These are phyloP conservation scores for Micromonas pusilla DNA, from an alignment of 139 green algal genomes.

Conservation along the genomic window DNA sequence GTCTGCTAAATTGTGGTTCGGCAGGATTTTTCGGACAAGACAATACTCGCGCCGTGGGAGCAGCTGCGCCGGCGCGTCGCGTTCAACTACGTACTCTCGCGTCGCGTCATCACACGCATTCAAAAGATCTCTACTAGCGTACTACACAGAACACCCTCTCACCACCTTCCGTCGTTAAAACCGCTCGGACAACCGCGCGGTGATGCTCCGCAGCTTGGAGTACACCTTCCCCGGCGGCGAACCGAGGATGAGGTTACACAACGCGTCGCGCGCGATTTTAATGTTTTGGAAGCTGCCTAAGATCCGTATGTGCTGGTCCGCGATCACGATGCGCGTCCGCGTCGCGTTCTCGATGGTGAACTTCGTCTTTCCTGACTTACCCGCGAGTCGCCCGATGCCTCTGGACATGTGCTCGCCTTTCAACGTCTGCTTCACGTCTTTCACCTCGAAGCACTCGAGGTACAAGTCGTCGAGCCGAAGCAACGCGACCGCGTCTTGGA, in stretches of 20 bases:
- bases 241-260: slow-evolving; percentile 91
- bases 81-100: too few species aligned
- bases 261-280: slow-evolving; percentile 58
- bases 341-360: slow-evolving; percentile 99
- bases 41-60: too few species aligned
- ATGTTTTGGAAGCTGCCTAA: slow-evolving; percentile 80
- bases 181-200: slow-evolving; percentile 24
- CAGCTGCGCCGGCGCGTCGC: too few species aligned
- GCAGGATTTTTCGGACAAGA: too few species aligned
- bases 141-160: not conserved
- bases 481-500: slow-evolving; percentile 90
- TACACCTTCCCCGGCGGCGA: slow-evolving; percentile 97
- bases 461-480: slow-evolving; percentile 96
- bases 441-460: slow-evolving; percentile 97
- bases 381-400: slow-evolving; percentile 68
- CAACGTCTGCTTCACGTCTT: slow-evolving; percentile 96
- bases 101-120: too few species aligned
- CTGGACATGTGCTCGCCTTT: slow-evolving; percentile 91
- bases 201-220: slow-evolving; percentile 61
- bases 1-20: too few species aligned
- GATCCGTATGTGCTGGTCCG: slow-evolving; percentile 94
- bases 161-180: slow-evolving; percentile 20
- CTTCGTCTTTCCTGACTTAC: slow-evolving; percentile 96
- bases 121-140: too few species aligned
- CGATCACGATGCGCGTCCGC: slow-evolving; percentile 90